Conservation (phyloP, 495 filamentous ascomycete genomes). For the Amphirosellinia nigrospora region DNA sequence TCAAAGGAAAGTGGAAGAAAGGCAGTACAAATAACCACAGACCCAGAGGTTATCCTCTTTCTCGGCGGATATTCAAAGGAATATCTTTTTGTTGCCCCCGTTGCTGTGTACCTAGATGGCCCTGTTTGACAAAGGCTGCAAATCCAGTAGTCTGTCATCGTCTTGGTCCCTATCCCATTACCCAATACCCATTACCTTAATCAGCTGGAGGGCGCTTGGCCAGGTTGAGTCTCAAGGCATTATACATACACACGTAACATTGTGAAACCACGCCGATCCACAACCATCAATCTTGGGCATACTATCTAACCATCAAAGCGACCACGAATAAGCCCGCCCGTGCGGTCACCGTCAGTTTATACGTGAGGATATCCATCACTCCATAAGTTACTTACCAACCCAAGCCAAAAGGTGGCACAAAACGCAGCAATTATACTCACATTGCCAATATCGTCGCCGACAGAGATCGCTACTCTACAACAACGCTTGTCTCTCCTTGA, state of each 20-base stretch:
- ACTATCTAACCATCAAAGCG: background rate
- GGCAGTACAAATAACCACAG: constrained; percentile 42
- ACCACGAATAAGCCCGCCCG: background rate
- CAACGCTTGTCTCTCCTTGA: constrained; percentile 19
- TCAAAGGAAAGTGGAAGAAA: constrained; percentile 31
- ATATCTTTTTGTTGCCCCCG: constrained; percentile 33
- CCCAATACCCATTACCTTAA: constrained; percentile 12
- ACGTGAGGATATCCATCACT: background rate
- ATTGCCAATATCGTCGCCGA: constrained; percentile 19
- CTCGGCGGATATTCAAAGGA: constrained; percentile 27
- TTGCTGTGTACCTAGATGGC: constrained; percentile 25
- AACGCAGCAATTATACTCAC: background rate
- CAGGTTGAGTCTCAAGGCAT: constrained; percentile 9
- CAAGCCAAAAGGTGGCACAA: background rate
- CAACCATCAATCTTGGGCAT: constrained; percentile 1
- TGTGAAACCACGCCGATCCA: constrained; percentile 10
- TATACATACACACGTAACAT: constrained; percentile 12
- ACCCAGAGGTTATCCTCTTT: constrained; percentile 30
- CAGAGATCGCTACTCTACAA: constrained; percentile 5
- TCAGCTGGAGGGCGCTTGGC: background rate
- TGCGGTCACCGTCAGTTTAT: background rate
- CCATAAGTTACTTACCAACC: background rate
- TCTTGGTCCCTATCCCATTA: background rate
- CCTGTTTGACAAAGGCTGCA: constrained; percentile 35
- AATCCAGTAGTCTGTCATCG: constrained; percentile 26